Evolutionary conservation across 768 basidiomycete species (phyloP).

Genomic region (Serpula lacrymans): DNA sequence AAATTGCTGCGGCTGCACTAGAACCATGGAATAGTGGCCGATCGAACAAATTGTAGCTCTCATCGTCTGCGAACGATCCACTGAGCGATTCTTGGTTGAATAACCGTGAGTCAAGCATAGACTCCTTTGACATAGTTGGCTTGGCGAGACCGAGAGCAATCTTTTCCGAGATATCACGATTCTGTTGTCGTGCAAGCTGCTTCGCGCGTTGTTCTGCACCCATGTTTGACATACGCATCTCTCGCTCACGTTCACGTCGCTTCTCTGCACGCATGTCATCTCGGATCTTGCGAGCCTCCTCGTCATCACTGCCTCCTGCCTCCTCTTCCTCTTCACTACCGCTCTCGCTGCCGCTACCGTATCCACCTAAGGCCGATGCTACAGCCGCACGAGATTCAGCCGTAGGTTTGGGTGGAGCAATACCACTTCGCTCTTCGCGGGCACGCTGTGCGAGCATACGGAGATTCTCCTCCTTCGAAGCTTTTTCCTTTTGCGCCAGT

Average conservation of each 20-base stretch:
- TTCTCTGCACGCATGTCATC: slow-evolving; percentile 92
- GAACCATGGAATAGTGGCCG: slow-evolving; percentile 95
- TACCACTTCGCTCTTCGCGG: slow-evolving; percentile 87
- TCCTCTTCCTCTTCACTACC: slow-evolving; percentile 55
- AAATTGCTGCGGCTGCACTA: slow-evolving; percentile 97
- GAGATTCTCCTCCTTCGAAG: slow-evolving; percentile 92
- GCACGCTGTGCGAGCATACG: slow-evolving; percentile 93
- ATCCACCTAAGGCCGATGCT: slow-evolving; percentile 75
- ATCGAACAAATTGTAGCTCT: slow-evolving; percentile 94
- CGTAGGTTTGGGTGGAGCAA: slow-evolving; percentile 61
- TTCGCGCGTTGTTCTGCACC: slow-evolving; percentile 95
- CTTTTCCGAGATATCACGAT: slow-evolving; percentile 99
- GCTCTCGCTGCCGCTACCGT: slow-evolving; percentile 76
- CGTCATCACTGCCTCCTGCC: slow-evolving; percentile 65
- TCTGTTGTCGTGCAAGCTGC: slow-evolving; percentile 92
- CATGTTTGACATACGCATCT: slow-evolving; percentile 99
- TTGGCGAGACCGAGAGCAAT: slow-evolving; percentile 97
- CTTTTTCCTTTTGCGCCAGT: slow-evolving; percentile 98
- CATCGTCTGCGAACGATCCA: slow-evolving; percentile 83
- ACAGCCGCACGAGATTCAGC: slow-evolving; percentile 67
- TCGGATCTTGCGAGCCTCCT: slow-evolving; percentile 80
- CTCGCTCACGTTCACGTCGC: slow-evolving; percentile 89
- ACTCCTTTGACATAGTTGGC: slow-evolving; percentile 93
- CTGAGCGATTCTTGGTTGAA: slow-evolving; percentile 95
- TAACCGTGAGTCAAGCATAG: slow-evolving; percentile 93